These are phyloP conservation scores for Pythium biforme DNA, from an alignment of 352 stramenopile species.

Conservation along the genomic window DNA sequence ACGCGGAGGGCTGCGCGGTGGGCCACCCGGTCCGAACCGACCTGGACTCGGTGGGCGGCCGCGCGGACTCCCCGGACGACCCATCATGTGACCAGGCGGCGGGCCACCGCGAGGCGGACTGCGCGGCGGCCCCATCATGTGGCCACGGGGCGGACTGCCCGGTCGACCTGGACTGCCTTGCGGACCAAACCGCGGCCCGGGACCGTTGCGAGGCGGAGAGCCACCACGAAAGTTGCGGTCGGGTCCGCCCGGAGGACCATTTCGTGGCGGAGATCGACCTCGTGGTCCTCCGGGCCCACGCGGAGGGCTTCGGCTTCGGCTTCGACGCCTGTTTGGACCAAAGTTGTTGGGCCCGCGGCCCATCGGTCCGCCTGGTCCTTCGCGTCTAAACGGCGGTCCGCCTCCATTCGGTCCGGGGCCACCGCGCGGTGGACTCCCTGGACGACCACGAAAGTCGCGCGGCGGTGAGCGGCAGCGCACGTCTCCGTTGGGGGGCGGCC, in stretches of 20 bases:
- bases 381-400: conserved; percentile 7
- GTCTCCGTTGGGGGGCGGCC: no score
- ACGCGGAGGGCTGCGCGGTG: conserved; percentile 7
- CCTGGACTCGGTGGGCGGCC: conserved; percentile 7
- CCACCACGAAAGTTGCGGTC: conserved; percentile 18
- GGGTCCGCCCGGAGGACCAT: conserved; percentile 7
- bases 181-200: conserved; percentile 10
- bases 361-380: conserved; percentile 2
- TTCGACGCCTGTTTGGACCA: conserved; percentile 6
- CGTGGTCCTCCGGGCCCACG: conserved; percentile 11
- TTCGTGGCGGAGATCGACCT: conserved; percentile 2
- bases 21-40: conserved; percentile 10
- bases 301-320: conserved; percentile 13
- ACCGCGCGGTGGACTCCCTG: background rate
- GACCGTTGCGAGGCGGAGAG: conserved; percentile 11
- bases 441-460: conserved; percentile 11
- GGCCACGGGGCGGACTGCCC: conserved; percentile 14
- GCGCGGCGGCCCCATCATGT: conserved; percentile 10
- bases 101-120: conserved; percentile 16
- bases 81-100: conserved; percentile 9
- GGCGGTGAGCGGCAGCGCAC: background rate
- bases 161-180: conserved; percentile 2
- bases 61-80: conserved; percentile 4
- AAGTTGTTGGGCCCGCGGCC: conserved; percentile 11
- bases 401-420: background rate